Percentiles rank a stretch among this genome's conserved stretches.
These are phyloP conservation scores for Lyophyllum shimeji DNA, from an alignment of 768 basidiomycete species.

Conservation along the genomic window DNA sequence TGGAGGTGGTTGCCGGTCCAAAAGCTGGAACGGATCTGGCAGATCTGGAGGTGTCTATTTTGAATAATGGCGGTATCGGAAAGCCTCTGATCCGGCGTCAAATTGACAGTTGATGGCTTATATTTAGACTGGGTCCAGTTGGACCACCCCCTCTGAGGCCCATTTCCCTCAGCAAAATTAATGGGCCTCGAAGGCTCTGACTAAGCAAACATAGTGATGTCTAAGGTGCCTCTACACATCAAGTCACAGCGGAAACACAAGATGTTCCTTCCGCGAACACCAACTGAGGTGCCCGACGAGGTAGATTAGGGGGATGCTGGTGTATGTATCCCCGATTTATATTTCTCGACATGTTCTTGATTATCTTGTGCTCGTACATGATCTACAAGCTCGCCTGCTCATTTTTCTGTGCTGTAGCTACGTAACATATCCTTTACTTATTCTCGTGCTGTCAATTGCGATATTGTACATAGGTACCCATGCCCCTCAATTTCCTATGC, in stretches of 20 bases:
- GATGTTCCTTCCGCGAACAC: not conserved
- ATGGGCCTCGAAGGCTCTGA: not conserved
- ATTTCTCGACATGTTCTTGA: not conserved
- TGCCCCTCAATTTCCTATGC: not conserved
- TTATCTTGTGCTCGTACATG: not conserved
- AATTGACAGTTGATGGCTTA: no score
- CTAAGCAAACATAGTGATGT: not conserved
- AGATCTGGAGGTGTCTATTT: not conserved
- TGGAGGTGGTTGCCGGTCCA: no score
- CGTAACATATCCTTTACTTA: not conserved
- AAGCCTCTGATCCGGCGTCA: not conserved
- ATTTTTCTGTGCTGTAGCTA: not conserved
- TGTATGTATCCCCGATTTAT: not conserved
- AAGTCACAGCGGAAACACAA: constrained; percentile 16
- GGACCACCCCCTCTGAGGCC: not conserved
- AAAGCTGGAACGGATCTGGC: not conserved
- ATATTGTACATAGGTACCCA: not conserved
- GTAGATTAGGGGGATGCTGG: not conserved
- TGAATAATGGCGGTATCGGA: not conserved
- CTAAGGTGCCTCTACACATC: constrained; percentile 13
- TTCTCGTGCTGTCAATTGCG: not conserved
- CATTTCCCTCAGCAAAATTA: not conserved
- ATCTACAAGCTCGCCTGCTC: not conserved
- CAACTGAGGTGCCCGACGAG: not conserved
- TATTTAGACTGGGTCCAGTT: not conserved